Evolutionary conservation across 176 grass and related monocot species (phyloP).

Genomic region (Cenchrus americanus): DNA sequence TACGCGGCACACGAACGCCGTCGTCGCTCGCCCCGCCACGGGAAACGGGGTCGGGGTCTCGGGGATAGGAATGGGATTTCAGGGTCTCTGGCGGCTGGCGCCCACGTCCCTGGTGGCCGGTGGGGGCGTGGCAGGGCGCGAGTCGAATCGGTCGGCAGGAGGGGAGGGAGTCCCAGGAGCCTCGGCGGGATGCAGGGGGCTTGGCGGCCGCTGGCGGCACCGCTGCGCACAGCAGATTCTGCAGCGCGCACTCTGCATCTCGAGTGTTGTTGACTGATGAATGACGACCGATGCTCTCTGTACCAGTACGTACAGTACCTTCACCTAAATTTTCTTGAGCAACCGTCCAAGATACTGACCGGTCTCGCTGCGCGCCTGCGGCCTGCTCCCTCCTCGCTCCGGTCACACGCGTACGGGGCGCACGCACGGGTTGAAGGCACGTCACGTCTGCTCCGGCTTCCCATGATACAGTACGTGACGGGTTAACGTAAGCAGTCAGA

Average conservation of each 20-base stretch:
- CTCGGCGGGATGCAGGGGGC: no score
- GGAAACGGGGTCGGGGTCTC: no score
- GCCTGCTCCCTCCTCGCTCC: neutral
- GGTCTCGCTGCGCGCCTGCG: neutral
- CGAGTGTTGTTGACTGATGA: conserved; percentile 44
- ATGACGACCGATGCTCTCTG: conserved; percentile 46
- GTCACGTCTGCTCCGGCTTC: conserved; percentile 19
- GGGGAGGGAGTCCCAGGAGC: no score
- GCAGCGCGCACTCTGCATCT: conserved; percentile 65
- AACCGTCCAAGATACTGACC: conserved; percentile 1
- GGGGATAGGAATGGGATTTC: no score
- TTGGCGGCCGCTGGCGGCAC: neutral
- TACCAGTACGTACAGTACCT: neutral
- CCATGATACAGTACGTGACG: neutral
- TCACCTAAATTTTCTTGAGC: conserved; percentile 10
- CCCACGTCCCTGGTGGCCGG: no score
- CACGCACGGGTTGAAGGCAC: neutral
- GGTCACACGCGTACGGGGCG: conserved; percentile 37
- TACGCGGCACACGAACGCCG: neutral
- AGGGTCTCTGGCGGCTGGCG: no score
- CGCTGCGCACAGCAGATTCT: conserved; percentile 58
- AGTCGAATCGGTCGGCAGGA: no score
- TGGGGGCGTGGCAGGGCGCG: no score
- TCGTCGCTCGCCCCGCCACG: neutral
- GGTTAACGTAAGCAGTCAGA: neutral